Evolutionary conservation across 495 filamentous ascomycete genomes (phyloP).

Genomic region (Neurospora sp.): DNA sequence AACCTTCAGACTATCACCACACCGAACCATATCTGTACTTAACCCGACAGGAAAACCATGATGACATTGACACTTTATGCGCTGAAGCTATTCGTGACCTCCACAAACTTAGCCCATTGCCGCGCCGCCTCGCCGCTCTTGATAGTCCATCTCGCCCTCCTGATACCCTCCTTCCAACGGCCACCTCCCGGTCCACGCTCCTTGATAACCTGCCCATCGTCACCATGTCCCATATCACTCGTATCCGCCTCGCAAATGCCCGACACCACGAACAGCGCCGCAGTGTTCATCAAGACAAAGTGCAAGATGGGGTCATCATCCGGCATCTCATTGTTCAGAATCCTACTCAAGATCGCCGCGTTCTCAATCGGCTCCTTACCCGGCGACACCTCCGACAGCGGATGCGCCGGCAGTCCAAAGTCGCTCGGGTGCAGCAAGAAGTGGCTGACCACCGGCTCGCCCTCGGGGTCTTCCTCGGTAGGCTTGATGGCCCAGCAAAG

Average conservation of each 20-base stretch:
- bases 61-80: background rate
- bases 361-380: conserved; percentile 84
- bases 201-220: conserved; percentile 60
- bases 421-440: conserved; percentile 69
- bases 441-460: conserved; percentile 51
- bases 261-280: conserved; percentile 70
- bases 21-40: background rate
- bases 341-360: conserved; percentile 64
- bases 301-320: conserved; percentile 75
- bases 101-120: conserved; percentile 61
- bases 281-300: conserved; percentile 91
- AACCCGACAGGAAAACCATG: background rate
- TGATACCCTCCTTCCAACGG: conserved; percentile 87
- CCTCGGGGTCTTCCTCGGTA: conserved; percentile 33
- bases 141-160: conserved; percentile 73
- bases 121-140: conserved; percentile 70
- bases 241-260: conserved; percentile 78
- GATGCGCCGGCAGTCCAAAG: conserved; percentile 72
- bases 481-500: conserved; percentile 70
- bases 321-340: conserved; percentile 62
- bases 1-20: background rate
- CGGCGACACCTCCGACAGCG: conserved; percentile 65
- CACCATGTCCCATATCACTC: conserved; percentile 55
- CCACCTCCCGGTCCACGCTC: conserved; percentile 75
- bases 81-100: conserved; percentile 34